Conservation (phyloP, 2,329 filamentous ascomycete species). For the Alternaria brassicae region DNA sequence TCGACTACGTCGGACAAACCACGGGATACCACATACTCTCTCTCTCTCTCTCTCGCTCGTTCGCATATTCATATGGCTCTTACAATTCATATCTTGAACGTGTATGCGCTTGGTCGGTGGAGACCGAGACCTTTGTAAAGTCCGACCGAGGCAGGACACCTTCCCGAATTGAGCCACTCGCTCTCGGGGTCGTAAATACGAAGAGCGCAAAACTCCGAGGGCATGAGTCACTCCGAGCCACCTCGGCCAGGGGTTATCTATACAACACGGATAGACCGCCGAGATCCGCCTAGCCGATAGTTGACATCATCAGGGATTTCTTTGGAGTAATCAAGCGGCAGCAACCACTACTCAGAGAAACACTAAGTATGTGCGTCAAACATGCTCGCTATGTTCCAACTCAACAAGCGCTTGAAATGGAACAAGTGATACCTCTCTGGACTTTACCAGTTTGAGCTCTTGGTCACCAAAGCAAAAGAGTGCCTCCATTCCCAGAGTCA, state of each 20-base stretch:
- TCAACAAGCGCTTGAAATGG: background rate
- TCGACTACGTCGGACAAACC: background rate
- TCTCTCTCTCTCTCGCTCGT: too few relatives aligned
- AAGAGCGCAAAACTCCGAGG: background rate
- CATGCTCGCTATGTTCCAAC: background rate
- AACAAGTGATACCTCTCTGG: background rate
- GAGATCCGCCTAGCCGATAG: slow-evolving; percentile 1
- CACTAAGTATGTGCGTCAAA: background rate
- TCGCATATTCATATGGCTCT: background rate
- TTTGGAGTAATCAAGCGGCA: background rate
- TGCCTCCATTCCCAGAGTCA: background rate
- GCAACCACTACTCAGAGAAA: background rate
- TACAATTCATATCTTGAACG: background rate
- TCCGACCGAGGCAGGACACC: background rate
- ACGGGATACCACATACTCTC: background rate
- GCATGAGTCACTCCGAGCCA: background rate
- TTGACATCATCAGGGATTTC: background rate
- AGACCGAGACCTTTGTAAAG: background rate
- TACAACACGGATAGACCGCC: background rate
- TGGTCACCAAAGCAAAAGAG: background rate
- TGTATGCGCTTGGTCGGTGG: background rate
- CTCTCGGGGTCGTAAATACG: background rate
- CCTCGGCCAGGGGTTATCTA: background rate
- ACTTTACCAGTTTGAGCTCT: background rate
- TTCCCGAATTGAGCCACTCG: slow-evolving; percentile 1